phyloP scores from a whole-genome alignment of 140 eudicot genomes.

The Stevia rebaudiana region DNA sequence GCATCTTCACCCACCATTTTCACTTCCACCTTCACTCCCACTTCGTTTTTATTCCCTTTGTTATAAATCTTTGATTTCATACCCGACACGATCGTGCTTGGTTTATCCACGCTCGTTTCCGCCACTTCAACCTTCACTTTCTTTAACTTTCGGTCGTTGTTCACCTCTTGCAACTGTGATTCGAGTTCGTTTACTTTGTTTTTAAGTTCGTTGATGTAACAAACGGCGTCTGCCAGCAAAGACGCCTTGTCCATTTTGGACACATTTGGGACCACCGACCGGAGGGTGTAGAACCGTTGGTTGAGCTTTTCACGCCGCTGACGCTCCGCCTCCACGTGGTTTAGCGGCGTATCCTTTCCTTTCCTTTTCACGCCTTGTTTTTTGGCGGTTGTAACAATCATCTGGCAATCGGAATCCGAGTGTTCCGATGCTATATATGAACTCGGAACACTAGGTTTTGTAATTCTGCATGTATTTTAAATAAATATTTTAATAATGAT shows the following conservation, averaged over 20 bases:
- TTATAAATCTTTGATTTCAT: neutral
- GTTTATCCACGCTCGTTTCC: neutral
- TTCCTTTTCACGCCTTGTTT: conserved; percentile 34
- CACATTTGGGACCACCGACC: conserved; percentile 67
- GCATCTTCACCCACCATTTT: conserved; percentile 53
- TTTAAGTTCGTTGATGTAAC: conserved; percentile 57
- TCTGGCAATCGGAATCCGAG: conserved; percentile 42
- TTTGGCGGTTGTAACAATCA: neutral
- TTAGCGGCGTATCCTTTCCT: conserved; percentile 30
- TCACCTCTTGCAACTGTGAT: neutral
- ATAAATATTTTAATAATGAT: too few species aligned
- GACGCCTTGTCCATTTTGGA: conserved; percentile 85
- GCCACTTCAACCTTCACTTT: conserved; percentile 22
- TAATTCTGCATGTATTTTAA: neutral
- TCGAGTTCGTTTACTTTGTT: conserved; percentile 45
- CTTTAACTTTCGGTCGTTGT: neutral
- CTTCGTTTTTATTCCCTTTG: neutral
- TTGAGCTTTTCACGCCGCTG: conserved; percentile 76
- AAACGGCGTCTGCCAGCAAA: conserved; percentile 55
- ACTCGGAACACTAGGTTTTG: neutral
- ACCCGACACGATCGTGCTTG: neutral
- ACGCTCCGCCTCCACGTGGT: conserved; percentile 83
- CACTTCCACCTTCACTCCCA: conserved; percentile 29
- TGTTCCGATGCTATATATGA: conserved; percentile 28
- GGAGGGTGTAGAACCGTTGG: conserved; percentile 70